Evolutionary conservation across 345 rosid species (phyloP).

Genomic region (Bretschneidera sinensis): DNA sequence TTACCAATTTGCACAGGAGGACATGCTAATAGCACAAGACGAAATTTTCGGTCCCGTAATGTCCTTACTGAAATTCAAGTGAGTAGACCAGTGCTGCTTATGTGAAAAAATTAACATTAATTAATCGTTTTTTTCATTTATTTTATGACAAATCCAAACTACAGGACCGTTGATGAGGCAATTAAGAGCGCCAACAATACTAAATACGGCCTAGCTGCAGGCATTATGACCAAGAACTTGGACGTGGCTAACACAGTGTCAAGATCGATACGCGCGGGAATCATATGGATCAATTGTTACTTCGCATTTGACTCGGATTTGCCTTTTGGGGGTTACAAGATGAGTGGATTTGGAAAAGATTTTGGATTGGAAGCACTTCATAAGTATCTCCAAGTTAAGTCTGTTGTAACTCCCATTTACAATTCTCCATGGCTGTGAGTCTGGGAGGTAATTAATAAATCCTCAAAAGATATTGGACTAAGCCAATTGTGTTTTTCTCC

Average conservation of each 20-base stretch:
- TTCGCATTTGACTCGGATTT: constrained; percentile 50
- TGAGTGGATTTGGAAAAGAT: constrained; percentile 70
- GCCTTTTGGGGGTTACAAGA: constrained; percentile 68
- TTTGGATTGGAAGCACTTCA: constrained; percentile 56
- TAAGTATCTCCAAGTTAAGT: constrained; percentile 56
- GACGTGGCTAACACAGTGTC: constrained; percentile 65
- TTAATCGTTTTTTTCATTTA: neutral
- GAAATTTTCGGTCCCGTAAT: constrained; percentile 85
- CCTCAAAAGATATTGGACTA: too few species aligned
- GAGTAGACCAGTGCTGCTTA: constrained; percentile 4
- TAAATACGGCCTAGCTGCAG: constrained; percentile 74
- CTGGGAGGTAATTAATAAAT: too few species aligned
- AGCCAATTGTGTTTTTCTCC: too few species aligned
- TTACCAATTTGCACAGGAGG: constrained; percentile 37
- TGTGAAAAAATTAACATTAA: neutral
- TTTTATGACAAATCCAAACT: neutral
- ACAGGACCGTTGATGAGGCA: constrained; percentile 69
- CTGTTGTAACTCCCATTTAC: constrained; percentile 59
- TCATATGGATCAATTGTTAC: constrained; percentile 71
- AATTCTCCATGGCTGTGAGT: constrained; percentile 66
- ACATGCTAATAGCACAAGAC: constrained; percentile 58
- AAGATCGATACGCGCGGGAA: constrained; percentile 62
- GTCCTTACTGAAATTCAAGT: constrained; percentile 78
- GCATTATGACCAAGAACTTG: constrained; percentile 55
- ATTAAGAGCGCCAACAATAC: constrained; percentile 62